A percentile compares a stretch with the other conserved stretches of the same genome.
Conservation (phyloP, 1,284 basidiomycete species). For the Ganoderma lucidum region DNA sequence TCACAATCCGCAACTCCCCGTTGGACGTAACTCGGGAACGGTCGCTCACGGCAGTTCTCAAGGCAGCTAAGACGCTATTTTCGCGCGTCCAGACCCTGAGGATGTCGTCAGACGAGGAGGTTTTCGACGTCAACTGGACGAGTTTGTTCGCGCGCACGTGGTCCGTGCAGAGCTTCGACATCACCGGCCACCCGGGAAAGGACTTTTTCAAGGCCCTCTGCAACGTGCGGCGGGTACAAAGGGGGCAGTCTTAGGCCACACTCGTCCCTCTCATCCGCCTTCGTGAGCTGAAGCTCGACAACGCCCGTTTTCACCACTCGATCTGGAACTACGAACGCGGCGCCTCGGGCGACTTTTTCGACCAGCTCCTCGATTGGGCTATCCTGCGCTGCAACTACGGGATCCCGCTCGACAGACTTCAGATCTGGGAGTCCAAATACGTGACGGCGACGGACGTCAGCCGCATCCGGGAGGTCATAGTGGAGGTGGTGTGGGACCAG, state of each 20-base stretch:
- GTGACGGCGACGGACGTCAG: background rate
- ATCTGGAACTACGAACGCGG: background rate
- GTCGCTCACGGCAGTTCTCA: background rate
- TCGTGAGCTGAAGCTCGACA: background rate
- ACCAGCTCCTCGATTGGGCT: background rate
- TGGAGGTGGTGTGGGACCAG: background rate
- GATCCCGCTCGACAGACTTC: background rate
- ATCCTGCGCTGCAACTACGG: background rate
- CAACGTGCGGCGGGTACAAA: background rate
- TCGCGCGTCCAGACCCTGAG: background rate
- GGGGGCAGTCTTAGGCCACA: background rate
- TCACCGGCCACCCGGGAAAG: background rate
- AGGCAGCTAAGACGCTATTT: background rate
- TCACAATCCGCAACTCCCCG: background rate
- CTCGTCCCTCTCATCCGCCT: background rate
- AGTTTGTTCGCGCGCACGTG: background rate
- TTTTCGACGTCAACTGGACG: background rate
- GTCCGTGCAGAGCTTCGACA: background rate
- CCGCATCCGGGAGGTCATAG: background rate
- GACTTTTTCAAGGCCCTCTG: background rate
- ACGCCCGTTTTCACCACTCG: background rate
- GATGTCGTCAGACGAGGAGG: background rate
- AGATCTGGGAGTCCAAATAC: background rate
- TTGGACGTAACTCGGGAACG: background rate
- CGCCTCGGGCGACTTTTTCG: background rate